A percentile compares a stretch with the other conserved stretches of the same genome.
Evolutionary conservation across 2,329 filamentous ascomycete genomes (phyloP).

Genomic region (Sporothrix brunneoviolacea): DNA sequence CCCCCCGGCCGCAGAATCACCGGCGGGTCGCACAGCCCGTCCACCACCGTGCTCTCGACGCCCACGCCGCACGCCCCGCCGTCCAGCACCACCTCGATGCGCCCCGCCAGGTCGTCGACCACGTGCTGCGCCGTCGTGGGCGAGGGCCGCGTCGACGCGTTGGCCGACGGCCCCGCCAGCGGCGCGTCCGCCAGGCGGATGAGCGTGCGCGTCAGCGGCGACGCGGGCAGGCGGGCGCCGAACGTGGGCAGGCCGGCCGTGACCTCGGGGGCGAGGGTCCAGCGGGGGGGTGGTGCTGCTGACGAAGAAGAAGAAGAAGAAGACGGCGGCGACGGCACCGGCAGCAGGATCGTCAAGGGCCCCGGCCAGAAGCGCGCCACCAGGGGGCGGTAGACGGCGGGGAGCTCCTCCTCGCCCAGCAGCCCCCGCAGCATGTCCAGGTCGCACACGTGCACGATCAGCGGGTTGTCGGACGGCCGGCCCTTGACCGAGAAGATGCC

Average conservation of each 20-base stretch:
- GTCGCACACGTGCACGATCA: conserved; percentile 88
- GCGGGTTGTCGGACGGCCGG: conserved; percentile 84
- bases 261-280: conserved; percentile 72
- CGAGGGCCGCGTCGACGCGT: conserved; percentile 87
- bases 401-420: conserved; percentile 48
- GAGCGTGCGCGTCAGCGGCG: conserved; percentile 77
- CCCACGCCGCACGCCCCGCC: conserved; percentile 82
- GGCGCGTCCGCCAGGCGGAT: conserved; percentile 72
- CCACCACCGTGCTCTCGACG: conserved; percentile 94
- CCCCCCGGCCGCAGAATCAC: conserved; percentile 81
- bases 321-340: conserved; percentile 57
- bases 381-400: conserved; percentile 68
- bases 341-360: conserved; percentile 83
- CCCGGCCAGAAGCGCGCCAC: conserved; percentile 90
- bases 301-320: conserved; percentile 22
- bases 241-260: conserved; percentile 81
- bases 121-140: conserved; percentile 90
- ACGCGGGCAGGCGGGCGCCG: conserved; percentile 82
- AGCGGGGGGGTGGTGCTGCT: background rate
- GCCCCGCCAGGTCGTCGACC: conserved; percentile 74
- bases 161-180: conserved; percentile 86
- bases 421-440: conserved; percentile 65
- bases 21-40: conserved; percentile 76
- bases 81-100: conserved; percentile 82
- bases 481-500: conserved; percentile 94